Evolutionary conservation across 441 rosid species (phyloP).

Genomic region (Aleurites moluccanus): DNA sequence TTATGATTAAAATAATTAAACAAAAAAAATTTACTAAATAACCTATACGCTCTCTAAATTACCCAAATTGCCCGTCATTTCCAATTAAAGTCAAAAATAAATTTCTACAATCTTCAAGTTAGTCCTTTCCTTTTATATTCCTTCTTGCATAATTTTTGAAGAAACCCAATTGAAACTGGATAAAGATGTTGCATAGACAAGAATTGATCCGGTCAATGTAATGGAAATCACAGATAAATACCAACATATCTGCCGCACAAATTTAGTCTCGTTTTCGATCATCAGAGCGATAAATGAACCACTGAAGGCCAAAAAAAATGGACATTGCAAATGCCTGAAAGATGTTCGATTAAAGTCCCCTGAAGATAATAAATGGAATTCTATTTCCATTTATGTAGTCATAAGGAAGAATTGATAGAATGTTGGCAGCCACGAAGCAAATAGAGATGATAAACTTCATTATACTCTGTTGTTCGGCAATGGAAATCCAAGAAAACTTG

Average conservation of each 20-base stretch:
- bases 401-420: background rate
- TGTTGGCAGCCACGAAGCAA: background rate
- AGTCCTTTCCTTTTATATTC: background rate
- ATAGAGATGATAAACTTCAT: background rate
- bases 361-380: background rate
- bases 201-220: background rate
- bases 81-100: too few species aligned
- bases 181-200: background rate
- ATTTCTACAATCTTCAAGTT: too few species aligned
- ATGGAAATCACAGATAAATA: background rate
- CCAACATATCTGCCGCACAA: background rate
- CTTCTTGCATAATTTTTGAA: background rate
- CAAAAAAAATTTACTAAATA: too few species aligned
- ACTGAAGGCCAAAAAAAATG: background rate
- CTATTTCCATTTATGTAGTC: background rate
- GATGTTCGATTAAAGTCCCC: background rate
- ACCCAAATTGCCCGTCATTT: too few species aligned
- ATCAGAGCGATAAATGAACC: background rate
- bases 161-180: background rate
- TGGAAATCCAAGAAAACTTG: background rate
- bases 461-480: background rate
- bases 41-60: too few species aligned
- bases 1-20: too few species aligned
- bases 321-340: background rate
- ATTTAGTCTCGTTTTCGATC: background rate